These are phyloP conservation scores for Carpinus viminea DNA, from an alignment of 306 rosid species.

Conservation along the genomic window DNA sequence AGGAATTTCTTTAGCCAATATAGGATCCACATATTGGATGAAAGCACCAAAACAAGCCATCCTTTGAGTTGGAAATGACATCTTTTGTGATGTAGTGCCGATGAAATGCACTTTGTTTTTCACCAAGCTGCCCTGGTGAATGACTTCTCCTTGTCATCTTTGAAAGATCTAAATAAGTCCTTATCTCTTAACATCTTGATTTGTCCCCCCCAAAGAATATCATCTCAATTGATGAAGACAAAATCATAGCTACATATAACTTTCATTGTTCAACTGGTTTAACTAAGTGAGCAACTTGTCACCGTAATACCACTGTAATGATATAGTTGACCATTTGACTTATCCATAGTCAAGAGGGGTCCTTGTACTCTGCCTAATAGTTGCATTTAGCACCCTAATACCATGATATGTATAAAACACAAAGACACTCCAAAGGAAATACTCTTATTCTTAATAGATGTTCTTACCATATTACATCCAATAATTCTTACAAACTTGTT, in stretches of 20 bases:
- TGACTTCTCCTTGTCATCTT: conserved; percentile 19
- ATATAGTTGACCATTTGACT: not conserved
- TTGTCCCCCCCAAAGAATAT: conserved; percentile 1
- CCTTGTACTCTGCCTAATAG: not conserved
- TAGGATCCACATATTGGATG: not conserved
- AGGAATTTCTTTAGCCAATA: not conserved
- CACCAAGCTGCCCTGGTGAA: conserved; percentile 5
- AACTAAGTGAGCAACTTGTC: not conserved
- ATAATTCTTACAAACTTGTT: too few species aligned
- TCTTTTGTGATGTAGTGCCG: not conserved
- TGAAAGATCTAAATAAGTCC: conserved; percentile 24
- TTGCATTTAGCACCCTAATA: not conserved
- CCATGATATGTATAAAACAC: too few species aligned
- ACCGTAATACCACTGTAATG: not conserved
- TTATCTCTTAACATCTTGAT: conserved; percentile 12
- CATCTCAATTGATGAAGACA: not conserved
- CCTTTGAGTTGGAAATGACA: not conserved
- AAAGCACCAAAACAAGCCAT: not conserved
- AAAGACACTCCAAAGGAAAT: too few species aligned
- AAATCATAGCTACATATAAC: not conserved
- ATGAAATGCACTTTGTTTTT: conserved; percentile 25
- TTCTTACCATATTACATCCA: too few species aligned
- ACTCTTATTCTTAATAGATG: too few species aligned
- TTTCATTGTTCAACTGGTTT: not conserved
- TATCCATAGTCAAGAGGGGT: not conserved